phyloP scores from a whole-genome alignment of 2,329 filamentous ascomycete genomes.

The Fusarium chaquense region DNA sequence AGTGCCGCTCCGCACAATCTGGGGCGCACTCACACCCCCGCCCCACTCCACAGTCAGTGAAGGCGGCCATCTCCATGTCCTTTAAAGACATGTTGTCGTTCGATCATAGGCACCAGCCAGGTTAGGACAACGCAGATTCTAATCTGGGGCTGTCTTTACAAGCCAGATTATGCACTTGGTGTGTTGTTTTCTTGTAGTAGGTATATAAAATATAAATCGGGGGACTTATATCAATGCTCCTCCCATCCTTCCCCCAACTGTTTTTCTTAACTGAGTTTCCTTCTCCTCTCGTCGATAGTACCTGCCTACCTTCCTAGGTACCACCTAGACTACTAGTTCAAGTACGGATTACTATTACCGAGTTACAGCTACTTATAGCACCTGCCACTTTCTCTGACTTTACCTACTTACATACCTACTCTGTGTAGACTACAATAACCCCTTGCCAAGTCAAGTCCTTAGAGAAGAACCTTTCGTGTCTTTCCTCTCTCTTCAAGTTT shows the following conservation, averaged over 20 bases:
- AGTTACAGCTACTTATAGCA: constrained; percentile 18
- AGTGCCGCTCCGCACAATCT: constrained; percentile 18
- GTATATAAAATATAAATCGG: constrained; percentile 14
- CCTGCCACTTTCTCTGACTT: background rate
- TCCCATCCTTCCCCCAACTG: constrained; percentile 25
- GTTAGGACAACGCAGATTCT: background rate
- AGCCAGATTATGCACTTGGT: constrained; percentile 11
- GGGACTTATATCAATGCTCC: constrained; percentile 32
- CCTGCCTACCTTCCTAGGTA: too few species aligned
- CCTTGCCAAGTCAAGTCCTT: constrained; percentile 37
- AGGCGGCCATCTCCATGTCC: constrained; percentile 16
- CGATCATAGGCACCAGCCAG: constrained; percentile 34
- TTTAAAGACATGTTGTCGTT: constrained; percentile 29
- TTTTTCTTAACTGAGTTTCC: constrained; percentile 15
- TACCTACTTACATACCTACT: background rate
- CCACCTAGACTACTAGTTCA: constrained; percentile 17
- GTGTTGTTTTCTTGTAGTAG: background rate
- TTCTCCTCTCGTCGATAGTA: constrained; percentile 35
- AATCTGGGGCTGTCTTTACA: background rate
- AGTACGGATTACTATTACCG: constrained; percentile 35
- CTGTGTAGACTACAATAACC: constrained; percentile 1
- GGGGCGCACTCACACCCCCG: constrained; percentile 39
- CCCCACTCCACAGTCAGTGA: constrained; percentile 24
- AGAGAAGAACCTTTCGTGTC: constrained; percentile 14
- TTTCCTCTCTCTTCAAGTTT: background rate